These are phyloP conservation scores for Penicillium sp. DNA, from an alignment of 2,329 filamentous ascomycete genomes.

Conservation along the genomic window DNA sequence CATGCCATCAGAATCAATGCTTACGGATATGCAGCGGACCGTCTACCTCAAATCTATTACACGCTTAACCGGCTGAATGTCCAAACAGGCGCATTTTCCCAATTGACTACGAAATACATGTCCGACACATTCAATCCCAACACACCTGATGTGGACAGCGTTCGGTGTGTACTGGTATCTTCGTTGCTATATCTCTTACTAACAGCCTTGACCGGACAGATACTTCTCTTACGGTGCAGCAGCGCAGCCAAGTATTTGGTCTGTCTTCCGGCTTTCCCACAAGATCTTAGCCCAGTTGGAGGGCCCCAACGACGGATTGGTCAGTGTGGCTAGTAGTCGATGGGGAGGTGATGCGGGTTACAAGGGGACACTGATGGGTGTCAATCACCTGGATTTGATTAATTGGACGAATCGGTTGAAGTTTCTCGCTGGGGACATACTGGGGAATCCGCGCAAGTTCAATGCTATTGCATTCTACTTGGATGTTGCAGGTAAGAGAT, in stretches of 20 bases:
- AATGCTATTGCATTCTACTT: conserved; percentile 61
- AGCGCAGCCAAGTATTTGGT: conserved; percentile 52
- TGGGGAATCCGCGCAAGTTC: conserved; percentile 55
- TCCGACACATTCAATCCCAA: conserved; percentile 54
- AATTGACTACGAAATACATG: conserved; percentile 58
- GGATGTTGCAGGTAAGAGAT: conserved; percentile 56
- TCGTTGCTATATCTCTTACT: neutral
- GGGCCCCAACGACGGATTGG: conserved; percentile 59
- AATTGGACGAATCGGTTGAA: conserved; percentile 62
- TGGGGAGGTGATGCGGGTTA: conserved; percentile 55
- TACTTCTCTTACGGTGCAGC: conserved; percentile 62
- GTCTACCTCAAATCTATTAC: conserved; percentile 52
- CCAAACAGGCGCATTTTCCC: conserved; percentile 57
- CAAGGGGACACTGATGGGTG: conserved; percentile 58
- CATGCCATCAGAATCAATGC: neutral
- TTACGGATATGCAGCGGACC: conserved; percentile 42
- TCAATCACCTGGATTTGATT: conserved; percentile 61
- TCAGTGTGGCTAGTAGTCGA: conserved; percentile 54
- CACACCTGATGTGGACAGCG: conserved; percentile 51
- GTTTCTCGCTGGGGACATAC: conserved; percentile 54
- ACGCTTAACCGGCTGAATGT: conserved; percentile 51
- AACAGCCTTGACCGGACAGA: conserved; percentile 19
- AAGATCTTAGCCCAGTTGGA: conserved; percentile 51
- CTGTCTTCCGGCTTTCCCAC: conserved; percentile 54
- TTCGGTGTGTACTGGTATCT: conserved; percentile 37